Conservation (phyloP, 345 rosid species). For the Camelina neglecta region DNA sequence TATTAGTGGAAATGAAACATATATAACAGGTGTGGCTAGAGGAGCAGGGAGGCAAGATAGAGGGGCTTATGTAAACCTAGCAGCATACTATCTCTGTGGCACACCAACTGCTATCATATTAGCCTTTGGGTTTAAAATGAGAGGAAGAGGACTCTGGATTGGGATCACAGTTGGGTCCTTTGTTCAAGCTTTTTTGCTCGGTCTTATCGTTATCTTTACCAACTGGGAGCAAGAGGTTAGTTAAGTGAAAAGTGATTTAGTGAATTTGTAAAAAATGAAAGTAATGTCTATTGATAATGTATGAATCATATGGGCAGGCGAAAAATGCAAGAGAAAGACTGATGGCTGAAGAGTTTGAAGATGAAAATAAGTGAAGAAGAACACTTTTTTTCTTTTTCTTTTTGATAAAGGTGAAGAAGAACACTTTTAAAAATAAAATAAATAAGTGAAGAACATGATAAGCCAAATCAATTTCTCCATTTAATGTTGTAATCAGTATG, state of each 20-base stretch:
- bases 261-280: not conserved
- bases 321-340: constrained; percentile 41
- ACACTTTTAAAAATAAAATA: not conserved
- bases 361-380: constrained; percentile 32
- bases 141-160: constrained; percentile 45
- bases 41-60: constrained; percentile 48
- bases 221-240: constrained; percentile 48
- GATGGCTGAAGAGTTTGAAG: constrained; percentile 36
- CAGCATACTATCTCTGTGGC: constrained; percentile 45
- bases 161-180: constrained; percentile 45
- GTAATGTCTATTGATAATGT: not conserved
- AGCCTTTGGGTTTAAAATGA: constrained; percentile 39
- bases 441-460: constrained; percentile 25
- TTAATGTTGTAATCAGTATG: not conserved
- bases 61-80: constrained; percentile 45
- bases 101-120: constrained; percentile 39
- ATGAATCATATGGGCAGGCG: constrained; percentile 27
- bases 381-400: not conserved
- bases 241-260: not conserved
- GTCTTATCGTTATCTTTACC: constrained; percentile 34
- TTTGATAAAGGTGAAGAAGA: constrained; percentile 7
- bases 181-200: constrained; percentile 40
- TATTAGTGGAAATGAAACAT: not conserved
- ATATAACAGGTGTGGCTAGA: constrained; percentile 42
- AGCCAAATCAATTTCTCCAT: not conserved